phyloP scores from a whole-genome alignment of 2,329 filamentous ascomycete species.

The Aspergillus sp. region DNA sequence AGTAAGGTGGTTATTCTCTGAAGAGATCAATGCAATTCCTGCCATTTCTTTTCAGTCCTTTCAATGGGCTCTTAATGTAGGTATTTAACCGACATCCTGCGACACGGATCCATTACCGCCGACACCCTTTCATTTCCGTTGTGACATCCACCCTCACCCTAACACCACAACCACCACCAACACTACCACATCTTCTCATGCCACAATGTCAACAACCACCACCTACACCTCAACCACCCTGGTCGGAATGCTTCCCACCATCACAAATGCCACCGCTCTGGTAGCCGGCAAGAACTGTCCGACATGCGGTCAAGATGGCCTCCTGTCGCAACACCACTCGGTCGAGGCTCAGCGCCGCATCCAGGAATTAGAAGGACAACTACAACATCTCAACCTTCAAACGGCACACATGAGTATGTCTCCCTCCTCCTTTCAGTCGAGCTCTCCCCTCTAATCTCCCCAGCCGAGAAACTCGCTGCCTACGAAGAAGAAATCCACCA shows the following conservation, averaged over 20 bases:
- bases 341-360: constrained; percentile 42
- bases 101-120: constrained; percentile 5
- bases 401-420: constrained; percentile 51
- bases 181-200: constrained; percentile 1
- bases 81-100: constrained; percentile 9
- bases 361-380: constrained; percentile 55
- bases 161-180: not conserved
- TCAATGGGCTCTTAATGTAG: no score
- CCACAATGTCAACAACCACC: constrained; percentile 18
- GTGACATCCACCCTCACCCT: not conserved
- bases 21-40: no score
- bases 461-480: constrained; percentile 58
- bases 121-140: constrained; percentile 13
- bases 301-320: constrained; percentile 37
- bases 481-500: constrained; percentile 62
- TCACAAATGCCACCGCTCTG: constrained; percentile 24
- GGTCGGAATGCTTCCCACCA: constrained; percentile 29
- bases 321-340: constrained; percentile 21
- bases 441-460: not conserved
- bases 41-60: not conserved
- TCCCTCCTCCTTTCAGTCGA: not conserved
- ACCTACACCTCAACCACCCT: constrained; percentile 30
- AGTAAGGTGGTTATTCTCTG: no score
- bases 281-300: constrained; percentile 32
- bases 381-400: constrained; percentile 52